These are phyloP conservation scores for Lepidium campestre DNA, from an alignment of 441 rosid species.

Conservation along the genomic window DNA sequence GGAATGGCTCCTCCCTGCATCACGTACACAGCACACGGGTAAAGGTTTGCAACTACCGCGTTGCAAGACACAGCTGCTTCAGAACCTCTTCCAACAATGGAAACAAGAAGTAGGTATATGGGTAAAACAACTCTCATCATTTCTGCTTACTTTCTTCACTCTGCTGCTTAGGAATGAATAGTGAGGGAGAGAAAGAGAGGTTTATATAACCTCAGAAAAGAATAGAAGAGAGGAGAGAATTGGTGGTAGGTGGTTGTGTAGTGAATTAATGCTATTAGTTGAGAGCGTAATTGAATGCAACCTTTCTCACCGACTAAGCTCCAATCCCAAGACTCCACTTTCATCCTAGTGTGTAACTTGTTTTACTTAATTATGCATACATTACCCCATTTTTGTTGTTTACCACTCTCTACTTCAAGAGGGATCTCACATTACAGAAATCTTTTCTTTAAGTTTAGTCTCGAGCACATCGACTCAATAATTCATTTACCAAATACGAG, in stretches of 20 bases:
- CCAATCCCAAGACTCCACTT: neutral
- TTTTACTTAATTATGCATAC: neutral
- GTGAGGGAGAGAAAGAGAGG: neutral
- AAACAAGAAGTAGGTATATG: constrained; percentile 3
- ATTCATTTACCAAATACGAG: neutral
- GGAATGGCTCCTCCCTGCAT: constrained; percentile 20
- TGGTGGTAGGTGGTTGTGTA: neutral
- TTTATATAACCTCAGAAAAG: neutral
- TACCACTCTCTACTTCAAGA: neutral
- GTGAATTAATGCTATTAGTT: neutral
- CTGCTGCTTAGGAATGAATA: neutral
- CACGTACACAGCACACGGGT: constrained; percentile 30
- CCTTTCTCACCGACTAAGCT: neutral
- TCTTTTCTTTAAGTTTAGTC: neutral
- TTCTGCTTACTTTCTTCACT: neutral
- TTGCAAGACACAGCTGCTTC: constrained; percentile 25
- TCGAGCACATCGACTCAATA: neutral
- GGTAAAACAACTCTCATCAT: constrained; percentile 11
- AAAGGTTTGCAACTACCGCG: constrained; percentile 16
- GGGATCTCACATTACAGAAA: neutral
- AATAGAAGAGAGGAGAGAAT: neutral
- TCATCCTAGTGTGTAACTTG: neutral
- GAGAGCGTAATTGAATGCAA: neutral
- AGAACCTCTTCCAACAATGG: neutral
- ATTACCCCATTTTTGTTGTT: neutral